Percentiles rank a stretch among this genome's conserved stretches.
Conservation (phyloP, 2,329 filamentous ascomycete genomes). For the Colletotrichum phormii region DNA sequence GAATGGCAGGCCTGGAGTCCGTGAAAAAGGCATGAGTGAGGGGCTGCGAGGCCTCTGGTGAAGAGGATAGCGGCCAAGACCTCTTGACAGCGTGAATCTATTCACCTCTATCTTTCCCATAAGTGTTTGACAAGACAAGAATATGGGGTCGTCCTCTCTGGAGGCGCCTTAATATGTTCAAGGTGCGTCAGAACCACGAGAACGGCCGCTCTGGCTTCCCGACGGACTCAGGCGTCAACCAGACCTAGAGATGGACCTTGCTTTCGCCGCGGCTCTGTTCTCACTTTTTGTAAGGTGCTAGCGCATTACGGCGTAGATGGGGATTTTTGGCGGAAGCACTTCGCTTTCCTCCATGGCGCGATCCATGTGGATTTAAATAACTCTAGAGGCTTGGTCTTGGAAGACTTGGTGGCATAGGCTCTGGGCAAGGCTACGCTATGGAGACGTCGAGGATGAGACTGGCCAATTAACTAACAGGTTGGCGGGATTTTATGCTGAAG, state of each 20-base stretch:
- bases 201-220: no score
- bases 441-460: no score
- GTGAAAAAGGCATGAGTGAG: not conserved
- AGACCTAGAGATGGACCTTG: no score
- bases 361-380: no score
- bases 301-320: not conserved
- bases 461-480: fast-evolving
- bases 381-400: no score
- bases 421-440: no score
- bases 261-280: no score
- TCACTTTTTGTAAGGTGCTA: no score
- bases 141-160: not conserved
- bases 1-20: not conserved
- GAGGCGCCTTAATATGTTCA: not conserved
- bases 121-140: not conserved
- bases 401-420: fast-evolving
- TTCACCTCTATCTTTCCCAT: not conserved
- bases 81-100: not conserved
- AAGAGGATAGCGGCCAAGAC: not conserved
- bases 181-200: not conserved
- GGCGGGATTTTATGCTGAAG: no score
- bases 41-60: not conserved
- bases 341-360: not conserved
- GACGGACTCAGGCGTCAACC: no score
- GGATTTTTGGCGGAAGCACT: not conserved